A percentile compares a stretch with the other conserved stretches of the same genome.
Evolutionary conservation across 768 basidiomycete genomes (phyloP).

Genomic region (Auriscalpium orientale): DNA sequence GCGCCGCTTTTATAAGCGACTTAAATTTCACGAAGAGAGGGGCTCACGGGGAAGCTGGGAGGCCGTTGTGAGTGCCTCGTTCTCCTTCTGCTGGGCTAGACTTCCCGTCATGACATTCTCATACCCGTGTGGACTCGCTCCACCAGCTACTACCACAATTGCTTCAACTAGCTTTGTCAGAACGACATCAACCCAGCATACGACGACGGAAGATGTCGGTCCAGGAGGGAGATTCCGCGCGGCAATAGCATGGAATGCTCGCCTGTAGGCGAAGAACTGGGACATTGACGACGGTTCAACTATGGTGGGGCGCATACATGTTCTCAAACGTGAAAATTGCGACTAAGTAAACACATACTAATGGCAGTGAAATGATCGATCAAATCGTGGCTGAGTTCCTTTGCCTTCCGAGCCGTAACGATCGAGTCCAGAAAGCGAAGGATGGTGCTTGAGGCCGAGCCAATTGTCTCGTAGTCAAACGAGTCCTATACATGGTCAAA

Average conservation of each 20-base stretch:
- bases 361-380: slow-evolving; percentile 13
- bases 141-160: slow-evolving; percentile 24
- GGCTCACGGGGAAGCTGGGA: slow-evolving; percentile 58
- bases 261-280: slow-evolving; percentile 46
- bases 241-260: slow-evolving; percentile 38
- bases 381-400: neutral
- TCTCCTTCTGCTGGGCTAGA: slow-evolving; percentile 36
- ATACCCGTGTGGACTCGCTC: slow-evolving; percentile 1
- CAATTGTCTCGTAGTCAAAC: neutral
- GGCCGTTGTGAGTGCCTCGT: slow-evolving; percentile 50
- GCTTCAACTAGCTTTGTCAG: slow-evolving; percentile 44
- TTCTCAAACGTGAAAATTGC: neutral
- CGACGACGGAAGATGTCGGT: slow-evolving; percentile 25
- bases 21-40: neutral
- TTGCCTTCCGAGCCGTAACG: neutral
- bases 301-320: too few relatives aligned
- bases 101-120: slow-evolving; percentile 12
- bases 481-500: neutral
- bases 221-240: slow-evolving; percentile 21
- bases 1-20: slow-evolving; percentile 8
- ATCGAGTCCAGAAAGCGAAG: neutral
- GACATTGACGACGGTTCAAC: slow-evolving; percentile 26
- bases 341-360: neutral
- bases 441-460: neutral
- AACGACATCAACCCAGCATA: slow-evolving; percentile 62